Evolutionary conservation across 257 asterid genomes (phyloP).

Genomic region (Solanum neorickii): DNA sequence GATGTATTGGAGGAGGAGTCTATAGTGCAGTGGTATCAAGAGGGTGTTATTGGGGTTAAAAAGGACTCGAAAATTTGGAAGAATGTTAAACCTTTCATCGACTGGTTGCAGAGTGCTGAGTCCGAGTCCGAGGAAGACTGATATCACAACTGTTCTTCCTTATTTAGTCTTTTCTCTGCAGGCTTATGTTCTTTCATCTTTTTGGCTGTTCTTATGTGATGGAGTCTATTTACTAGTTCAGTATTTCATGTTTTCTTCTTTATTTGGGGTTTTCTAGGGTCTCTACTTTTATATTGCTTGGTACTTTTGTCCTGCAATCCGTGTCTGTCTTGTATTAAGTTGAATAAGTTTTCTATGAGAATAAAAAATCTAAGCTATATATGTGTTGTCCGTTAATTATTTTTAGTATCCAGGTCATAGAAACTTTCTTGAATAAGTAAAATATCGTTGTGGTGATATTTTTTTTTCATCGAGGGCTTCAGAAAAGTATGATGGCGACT

Average conservation of each 20-base stretch:
- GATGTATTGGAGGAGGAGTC: conserved; percentile 12
- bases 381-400: not conserved
- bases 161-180: not conserved
- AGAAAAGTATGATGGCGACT: not conserved
- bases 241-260: not conserved
- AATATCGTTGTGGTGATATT: not conserved
- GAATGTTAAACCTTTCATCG: conserved; percentile 12
- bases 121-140: conserved; percentile 18
- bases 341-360: not conserved
- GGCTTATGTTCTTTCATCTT: not conserved
- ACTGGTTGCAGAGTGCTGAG: conserved; percentile 25
- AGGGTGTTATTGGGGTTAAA: conserved; percentile 1
- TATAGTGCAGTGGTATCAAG: conserved; percentile 11
- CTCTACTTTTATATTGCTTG: not conserved
- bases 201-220: not conserved
- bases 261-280: not conserved
- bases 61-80: conserved; percentile 11
- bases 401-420: too few relatives aligned
- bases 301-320: not conserved
- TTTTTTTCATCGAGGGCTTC: not conserved
- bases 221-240: not conserved
- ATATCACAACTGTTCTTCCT: not conserved
- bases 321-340: not conserved
- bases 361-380: not conserved
- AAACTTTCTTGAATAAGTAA: not conserved